Evolutionary conservation across 179 eudicot species (phyloP).

Genomic region (Nepenthes alata): DNA sequence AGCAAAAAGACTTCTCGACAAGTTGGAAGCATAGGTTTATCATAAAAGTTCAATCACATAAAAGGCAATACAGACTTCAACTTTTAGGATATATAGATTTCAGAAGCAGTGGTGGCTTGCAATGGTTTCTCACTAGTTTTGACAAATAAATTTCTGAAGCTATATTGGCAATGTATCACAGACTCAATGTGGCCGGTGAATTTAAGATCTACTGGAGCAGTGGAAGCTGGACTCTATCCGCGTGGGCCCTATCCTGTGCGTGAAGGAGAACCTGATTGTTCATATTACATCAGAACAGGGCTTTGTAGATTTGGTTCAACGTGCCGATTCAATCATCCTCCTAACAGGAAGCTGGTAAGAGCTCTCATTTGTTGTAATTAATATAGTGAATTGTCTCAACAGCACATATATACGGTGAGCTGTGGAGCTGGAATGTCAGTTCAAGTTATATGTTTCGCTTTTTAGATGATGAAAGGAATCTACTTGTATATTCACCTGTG

Average conservation of each 20-base stretch:
- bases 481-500: no score
- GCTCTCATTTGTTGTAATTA: neutral
- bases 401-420: no score
- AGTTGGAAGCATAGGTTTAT: neutral
- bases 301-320: conserved; percentile 84
- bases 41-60: neutral
- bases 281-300: conserved; percentile 94
- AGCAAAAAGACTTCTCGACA: no score
- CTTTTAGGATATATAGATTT: neutral
- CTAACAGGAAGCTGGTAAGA: conserved; percentile 72
- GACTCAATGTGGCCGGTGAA: conserved; percentile 74
- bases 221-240: conserved; percentile 72
- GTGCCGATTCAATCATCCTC: conserved; percentile 89
- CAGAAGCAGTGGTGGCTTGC: neutral
- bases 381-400: neutral
- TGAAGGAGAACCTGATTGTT: conserved; percentile 95
- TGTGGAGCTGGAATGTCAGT: no score
- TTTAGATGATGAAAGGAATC: neutral
- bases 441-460: neutral
- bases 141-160: neutral
- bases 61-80: neutral
- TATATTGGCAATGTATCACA: conserved; percentile 14
- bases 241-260: conserved; percentile 76
- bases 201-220: conserved; percentile 48
- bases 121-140: neutral